Conservation (phyloP, 2,329 filamentous ascomycete species). For the Cladobotryum protrusum region DNA sequence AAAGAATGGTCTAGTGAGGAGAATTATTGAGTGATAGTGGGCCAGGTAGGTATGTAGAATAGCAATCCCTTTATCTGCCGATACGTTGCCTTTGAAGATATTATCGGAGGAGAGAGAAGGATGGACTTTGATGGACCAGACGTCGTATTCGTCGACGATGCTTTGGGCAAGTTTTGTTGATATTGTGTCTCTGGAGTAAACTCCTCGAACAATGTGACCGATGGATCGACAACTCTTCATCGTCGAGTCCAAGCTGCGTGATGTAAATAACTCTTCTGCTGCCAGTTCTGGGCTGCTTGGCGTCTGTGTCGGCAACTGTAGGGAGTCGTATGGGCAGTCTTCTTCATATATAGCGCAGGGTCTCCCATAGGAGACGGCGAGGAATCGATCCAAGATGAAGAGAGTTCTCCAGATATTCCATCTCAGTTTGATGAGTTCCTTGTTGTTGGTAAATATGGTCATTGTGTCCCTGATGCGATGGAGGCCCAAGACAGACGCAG, state of each 20-base stretch:
- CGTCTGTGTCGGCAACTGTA: constrained; percentile 18
- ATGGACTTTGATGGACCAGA: constrained; percentile 29
- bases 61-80: constrained; percentile 43
- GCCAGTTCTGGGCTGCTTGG: neutral
- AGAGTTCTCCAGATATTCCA: constrained; percentile 59
- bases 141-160: constrained; percentile 36
- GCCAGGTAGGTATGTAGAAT: constrained; percentile 58
- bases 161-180: constrained; percentile 52
- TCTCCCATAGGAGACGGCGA: constrained; percentile 56
- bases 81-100: constrained; percentile 5
- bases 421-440: constrained; percentile 40
- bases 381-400: constrained; percentile 58
- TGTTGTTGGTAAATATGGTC: constrained; percentile 38
- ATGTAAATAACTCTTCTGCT: constrained; percentile 6
- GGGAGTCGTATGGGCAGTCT: constrained; percentile 50
- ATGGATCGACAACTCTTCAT: constrained; percentile 53
- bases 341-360: constrained; percentile 56
- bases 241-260: constrained; percentile 43
- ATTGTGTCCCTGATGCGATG: constrained; percentile 53
- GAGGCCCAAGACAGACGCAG: constrained; percentile 55
- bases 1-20: constrained; percentile 60
- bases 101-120: constrained; percentile 41
- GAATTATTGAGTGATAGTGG: constrained; percentile 55
- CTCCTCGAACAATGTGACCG: constrained; percentile 49
- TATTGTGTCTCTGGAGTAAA: constrained; percentile 55